These are phyloP conservation scores for Saccharomyces mikatae DNA, from an alignment of 805 yeast species.

Conservation along the genomic window DNA sequence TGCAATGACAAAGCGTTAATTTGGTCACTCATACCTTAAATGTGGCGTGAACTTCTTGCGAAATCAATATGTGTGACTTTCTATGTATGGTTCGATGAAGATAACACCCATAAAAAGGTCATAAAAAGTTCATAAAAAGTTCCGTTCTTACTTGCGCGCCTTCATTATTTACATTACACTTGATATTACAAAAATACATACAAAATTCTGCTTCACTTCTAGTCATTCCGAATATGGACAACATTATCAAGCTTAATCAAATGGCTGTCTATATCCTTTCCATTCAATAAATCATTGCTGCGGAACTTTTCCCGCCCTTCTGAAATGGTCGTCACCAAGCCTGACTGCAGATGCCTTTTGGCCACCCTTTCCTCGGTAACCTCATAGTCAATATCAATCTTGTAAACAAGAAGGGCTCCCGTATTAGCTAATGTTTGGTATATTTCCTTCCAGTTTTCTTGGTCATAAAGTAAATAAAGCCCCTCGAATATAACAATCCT, in stretches of 20 bases:
- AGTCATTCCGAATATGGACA: conserved; percentile 17
- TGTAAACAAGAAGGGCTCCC: conserved; percentile 40
- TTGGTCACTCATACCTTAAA: background rate
- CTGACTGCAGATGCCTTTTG: conserved; percentile 54
- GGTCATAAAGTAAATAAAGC: conserved; percentile 53
- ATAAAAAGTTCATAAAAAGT: background rate
- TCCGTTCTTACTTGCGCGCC: background rate
- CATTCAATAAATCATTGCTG: conserved; percentile 59
- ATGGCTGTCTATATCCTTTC: conserved; percentile 28
- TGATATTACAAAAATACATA: background rate
- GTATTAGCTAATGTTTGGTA: conserved; percentile 11
- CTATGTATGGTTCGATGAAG: background rate
- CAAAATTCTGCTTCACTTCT: background rate
- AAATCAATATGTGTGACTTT: background rate
- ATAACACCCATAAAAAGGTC: background rate
- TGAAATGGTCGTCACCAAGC: conserved; percentile 39
- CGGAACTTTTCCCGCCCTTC: conserved; percentile 47
- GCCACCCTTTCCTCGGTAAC: conserved; percentile 53
- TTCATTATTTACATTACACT: background rate
- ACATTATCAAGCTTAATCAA: conserved; percentile 14
- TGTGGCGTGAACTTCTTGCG: background rate
- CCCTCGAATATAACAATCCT: conserved; percentile 69
- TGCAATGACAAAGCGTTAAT: background rate
- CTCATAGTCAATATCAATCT: conserved; percentile 39
- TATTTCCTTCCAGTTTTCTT: conserved; percentile 46